phyloP scores from a whole-genome alignment of 1,284 basidiomycete species.

The Heterobasidion annosum region DNA sequence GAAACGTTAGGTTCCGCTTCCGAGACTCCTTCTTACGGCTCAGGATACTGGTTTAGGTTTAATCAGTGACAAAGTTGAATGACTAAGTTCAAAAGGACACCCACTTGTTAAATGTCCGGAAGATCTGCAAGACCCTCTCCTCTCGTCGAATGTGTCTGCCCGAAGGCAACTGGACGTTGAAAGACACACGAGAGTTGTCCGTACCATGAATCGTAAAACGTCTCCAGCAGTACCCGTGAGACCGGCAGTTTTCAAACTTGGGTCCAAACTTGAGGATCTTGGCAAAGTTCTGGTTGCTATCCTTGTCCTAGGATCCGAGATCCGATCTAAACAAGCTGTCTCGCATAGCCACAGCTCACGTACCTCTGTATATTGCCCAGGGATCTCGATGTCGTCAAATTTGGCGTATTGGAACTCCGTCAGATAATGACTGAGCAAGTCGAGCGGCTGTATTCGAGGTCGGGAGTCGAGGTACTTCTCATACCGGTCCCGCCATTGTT shows the following conservation, averaged over 20 bases:
- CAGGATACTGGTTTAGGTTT: conserved; percentile 50
- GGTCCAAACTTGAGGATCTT: conserved; percentile 89
- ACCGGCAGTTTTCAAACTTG: conserved; percentile 84
- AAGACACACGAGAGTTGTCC: conserved; percentile 84
- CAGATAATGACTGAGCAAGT: conserved; percentile 87
- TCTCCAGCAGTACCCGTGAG: conserved; percentile 83
- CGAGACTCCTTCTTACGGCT: conserved; percentile 87
- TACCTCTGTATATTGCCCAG: conserved; percentile 96
- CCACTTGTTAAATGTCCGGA: conserved; percentile 89
- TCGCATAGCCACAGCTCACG: conserved; percentile 11
- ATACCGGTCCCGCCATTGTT: conserved; percentile 91
- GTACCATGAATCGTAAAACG: conserved; percentile 90
- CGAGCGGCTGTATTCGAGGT: conserved; percentile 82
- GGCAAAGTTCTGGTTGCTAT: conserved; percentile 88
- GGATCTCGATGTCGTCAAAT: conserved; percentile 97
- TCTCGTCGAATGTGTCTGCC: conserved; percentile 87
- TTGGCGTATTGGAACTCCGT: conserved; percentile 98
- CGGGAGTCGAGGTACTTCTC: conserved; percentile 80
- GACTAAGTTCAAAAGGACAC: conserved; percentile 14
- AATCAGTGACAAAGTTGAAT: conserved; percentile 7
- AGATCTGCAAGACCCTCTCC: conserved; percentile 87
- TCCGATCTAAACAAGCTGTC: neutral
- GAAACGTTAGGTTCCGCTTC: conserved; percentile 88
- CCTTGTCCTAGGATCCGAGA: conserved; percentile 67
- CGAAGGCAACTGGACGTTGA: conserved; percentile 88